Evolutionary conservation across 331 rosid species (phyloP), one percentile per base, ranked within the genome.

Genomic region (Erythrophleum ivorense): DNA sequence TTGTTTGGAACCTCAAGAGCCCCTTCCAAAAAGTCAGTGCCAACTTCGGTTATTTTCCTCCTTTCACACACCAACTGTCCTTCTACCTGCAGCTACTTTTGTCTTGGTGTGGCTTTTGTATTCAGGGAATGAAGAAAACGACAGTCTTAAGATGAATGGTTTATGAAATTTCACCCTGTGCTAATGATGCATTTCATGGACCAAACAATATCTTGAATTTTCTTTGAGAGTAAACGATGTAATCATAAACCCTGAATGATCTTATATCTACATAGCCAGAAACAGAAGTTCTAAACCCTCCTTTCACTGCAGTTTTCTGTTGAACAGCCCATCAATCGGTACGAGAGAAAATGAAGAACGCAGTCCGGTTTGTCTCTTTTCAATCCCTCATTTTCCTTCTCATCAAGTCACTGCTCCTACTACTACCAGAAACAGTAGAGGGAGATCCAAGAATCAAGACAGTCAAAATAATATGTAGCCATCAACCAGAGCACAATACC

Each of bases 381-480:
- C 85, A 38, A 16, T 76, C 77, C 64, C 13, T 80, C 54, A 6
- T 77, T 41, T 19, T 88, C n/a, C 78, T 89, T 54, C 63, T 86
- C 65, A 19, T 82, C 66, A 60, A 76, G 38, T 66, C 69, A 36
- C 54, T 87, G 24, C 69, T 63, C 14, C 68, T 38, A 29, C 7
- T 86, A 16, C 71, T 87, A 15, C 82, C 86, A 55, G 65, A 87
- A 78, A 68, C 75, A 52, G 74, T 84, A 68, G 4, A 45, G 36
- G 99, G 90, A 67, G 96, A 89, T 83, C 93, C 99, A 81, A 89
- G 99, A 80, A 71, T 91, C 12, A 86, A 79, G 73, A 89, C 87
- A n/a, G 88, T 91, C 34, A 31, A 49, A 16, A 31, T 87, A 52
- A 70, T 52, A 13, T 95, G 99, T 81, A 87, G 90, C 50, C 63